Base-by-base conservation (phyloP, 1,284 basidiomycete genomes). In the Rhizopogon parksii region DNA sequence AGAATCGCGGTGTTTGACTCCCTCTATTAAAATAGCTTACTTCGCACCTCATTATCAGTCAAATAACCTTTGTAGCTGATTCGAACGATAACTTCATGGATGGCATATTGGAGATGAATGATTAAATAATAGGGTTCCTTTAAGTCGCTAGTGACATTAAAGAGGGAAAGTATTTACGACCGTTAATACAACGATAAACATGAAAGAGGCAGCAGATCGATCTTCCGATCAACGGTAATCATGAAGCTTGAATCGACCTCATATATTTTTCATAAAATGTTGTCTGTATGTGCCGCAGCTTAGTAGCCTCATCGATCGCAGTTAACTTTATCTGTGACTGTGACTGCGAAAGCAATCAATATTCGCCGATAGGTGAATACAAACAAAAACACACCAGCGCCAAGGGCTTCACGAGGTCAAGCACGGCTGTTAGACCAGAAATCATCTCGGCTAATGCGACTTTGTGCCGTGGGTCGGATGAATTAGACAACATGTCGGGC, bases 371-470 rank as follows among this genome's bases (percentile, higher is more conserved):
- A 53, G 6, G 21, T 24, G 19, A 24, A 40, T 19, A 36, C 11
- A 1, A 24, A 14, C 4, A 52, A 47, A 36, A 17, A 75, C 82
- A 55, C 57, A 88, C 87, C 65, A 85, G 63, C n/a, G 75, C 73
- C 9, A 79, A 66, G 6, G 83, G 82, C 51, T 75, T 76, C 46
- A 79, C 70, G 52, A 75, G 76, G 57, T 87, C 82, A 30, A 85
- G 73, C 36, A 79, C 71, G 27, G 68, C 68, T 46, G 88, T 77
- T 53, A 93, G 63, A 12, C 75, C 75, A 2, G 77, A 74, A 36
- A 83, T 78, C 83, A 91, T 91, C 59, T 85, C 83, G 21, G 83
- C 77, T 30, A 88, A 64, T 1, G 88, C 88, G 9, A 85, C 84
- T 46, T 69, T 74, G 60, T 88, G 85, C 43, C 81, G 74, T 14